Base-by-base conservation (phyloP, 768 basidiomycete species). In the Mycena crocata region DNA sequence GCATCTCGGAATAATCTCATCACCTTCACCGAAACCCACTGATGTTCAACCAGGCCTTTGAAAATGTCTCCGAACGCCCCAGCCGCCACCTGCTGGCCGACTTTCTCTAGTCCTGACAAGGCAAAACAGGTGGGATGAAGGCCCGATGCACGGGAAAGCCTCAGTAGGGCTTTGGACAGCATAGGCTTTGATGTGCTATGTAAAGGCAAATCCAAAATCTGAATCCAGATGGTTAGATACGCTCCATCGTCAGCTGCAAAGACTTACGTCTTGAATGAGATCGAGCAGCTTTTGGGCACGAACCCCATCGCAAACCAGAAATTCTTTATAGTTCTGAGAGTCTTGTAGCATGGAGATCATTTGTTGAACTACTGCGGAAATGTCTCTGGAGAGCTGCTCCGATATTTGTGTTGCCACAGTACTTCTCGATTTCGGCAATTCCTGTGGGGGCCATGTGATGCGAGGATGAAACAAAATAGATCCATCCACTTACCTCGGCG, bases 11-110 rank as follows among this genome's bases (percentile, higher is more conserved):
- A 64, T 5, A 64, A 13, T 28, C 54, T 30, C 62, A 65, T 52
- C 23, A 37, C n/a, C 39, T 69, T 69, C 24, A 69, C 57, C 3
- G 68, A 32, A 21, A 69, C 61, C 14, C 15, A 35, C 14, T 54
- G 58, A 14, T 58, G 50, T 2, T 40, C 48, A 10, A 69, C 23
- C 14, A 57, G 24, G 32, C 68, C 64, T 26, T 61, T 45, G 58
- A 57, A 66, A 21, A 69, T 50, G 14, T 66, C 64, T 7, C 57
- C 64, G 39, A 61, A 69, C 3, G 30, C 55, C 13, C 68, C 68
- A 5, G 52, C 57, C n/a, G 58, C 64, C 17, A 66, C 49, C 28
- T 64, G 64, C 9, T 57, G 26, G 5, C 67, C 66, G 15, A 50
- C 39, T 48, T 42, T 55, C n/a, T 56, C 26, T 17, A 67, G 44